Base-by-base conservation (phyloP, 768 basidiomycete species). In the Coprinellus micaceus region DNA sequence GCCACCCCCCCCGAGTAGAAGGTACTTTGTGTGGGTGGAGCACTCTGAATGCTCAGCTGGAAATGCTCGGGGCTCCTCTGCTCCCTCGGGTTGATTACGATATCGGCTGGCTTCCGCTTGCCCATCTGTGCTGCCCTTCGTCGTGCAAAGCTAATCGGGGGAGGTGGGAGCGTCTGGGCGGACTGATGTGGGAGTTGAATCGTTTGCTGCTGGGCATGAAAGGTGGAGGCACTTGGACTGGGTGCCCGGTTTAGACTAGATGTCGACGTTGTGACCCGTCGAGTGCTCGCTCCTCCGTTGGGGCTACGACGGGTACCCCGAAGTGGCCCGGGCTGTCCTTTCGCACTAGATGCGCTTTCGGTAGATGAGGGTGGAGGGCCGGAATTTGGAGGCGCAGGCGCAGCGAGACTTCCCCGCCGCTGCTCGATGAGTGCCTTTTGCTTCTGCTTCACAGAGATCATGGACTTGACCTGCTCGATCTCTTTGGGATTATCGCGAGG, bases 51-150 rank as follows among this genome's bases (percentile, higher is more conserved):
- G 47, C 79, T 77, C 22, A 88, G 86, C 53, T 80, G 80, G 39
- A 85, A 71, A 54, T 81, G 81, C 57, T 84, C 83, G 24, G 72
- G 67, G 13, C 74, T 73, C 28, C 81, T 77, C 4, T 74, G 66
- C 58, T 85, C 85, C 52, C 85, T 76, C 10, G 88, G 87, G 60
- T 82, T 86, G 74, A 91, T 89, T 58, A 89, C 64, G 58, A 90
- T 87, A 63, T 91, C 89, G 1, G 89, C 88, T 0, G 89, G 89
- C 68, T 89, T 91, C 70, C 77, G 87, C 67, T 80, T 83, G n/a
- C 84, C 83, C 12, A 84, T 60, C 56, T 83, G 83, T 25, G 80
- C 82, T 10, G 88, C 85, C 45, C 88, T 82, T 53, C 89, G 88
- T 36, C 82, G 80, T 13, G 88, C 85, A 68, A 91, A 90, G 69